A percentile compares a stretch with the other conserved stretches of the same genome.
These are phyloP conservation scores for Sporothrix schenckii DNA, from an alignment of 2,329 filamentous ascomycete species.

Conservation along the genomic window DNA sequence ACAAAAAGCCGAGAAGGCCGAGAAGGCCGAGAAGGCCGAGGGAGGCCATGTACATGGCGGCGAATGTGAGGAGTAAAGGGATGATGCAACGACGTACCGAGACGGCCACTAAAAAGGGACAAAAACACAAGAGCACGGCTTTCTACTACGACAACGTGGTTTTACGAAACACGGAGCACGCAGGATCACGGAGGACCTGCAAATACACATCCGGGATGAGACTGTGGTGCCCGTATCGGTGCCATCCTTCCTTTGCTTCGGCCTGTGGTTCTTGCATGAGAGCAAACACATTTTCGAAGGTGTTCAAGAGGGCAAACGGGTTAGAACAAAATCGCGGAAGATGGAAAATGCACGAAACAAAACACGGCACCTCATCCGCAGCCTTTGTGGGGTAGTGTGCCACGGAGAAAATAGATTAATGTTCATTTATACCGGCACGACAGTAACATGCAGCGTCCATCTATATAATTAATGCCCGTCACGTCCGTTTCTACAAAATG, in stretches of 20 bases:
- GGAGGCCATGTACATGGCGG: background rate
- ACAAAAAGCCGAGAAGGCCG: slow-evolving; percentile 10
- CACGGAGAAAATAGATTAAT: slow-evolving; percentile 26
- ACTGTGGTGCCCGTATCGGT: too few relatives aligned
- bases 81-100: background rate
- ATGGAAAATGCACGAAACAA: background rate
- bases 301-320: too few relatives aligned
- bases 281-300: too few relatives aligned
- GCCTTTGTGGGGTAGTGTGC: slow-evolving; percentile 27
- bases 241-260: too few relatives aligned
- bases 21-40: background rate
- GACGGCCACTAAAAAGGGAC: background rate
- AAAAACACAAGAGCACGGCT: too few relatives aligned
- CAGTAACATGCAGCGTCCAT: background rate
- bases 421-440: background rate
- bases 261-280: too few relatives aligned
- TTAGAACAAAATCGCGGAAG: background rate
- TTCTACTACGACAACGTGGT: too few relatives aligned
- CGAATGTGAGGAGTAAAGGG: background rate
- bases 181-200: too few relatives aligned
- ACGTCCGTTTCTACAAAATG: background rate
- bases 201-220: too few relatives aligned
- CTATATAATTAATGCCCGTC: background rate
- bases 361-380: background rate
- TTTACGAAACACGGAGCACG: too few relatives aligned